phyloP scores from a whole-genome alignment of 129 eudicot genomes.

The Saposhnikovia divaricata region DNA sequence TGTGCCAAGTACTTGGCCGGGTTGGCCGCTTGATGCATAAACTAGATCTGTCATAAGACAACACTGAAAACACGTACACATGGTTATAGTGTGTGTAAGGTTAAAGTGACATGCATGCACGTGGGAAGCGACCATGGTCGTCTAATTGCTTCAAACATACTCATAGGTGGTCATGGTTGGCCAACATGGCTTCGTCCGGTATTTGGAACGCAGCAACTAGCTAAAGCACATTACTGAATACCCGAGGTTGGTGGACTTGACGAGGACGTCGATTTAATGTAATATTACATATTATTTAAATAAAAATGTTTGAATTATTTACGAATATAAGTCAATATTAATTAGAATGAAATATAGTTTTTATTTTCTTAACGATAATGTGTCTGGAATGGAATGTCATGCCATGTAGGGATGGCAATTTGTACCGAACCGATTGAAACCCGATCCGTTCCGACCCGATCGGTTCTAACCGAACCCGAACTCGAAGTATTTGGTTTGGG shows the following conservation, averaged over 20 bases:
- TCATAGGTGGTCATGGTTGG: background rate
- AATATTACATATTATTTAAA: no score
- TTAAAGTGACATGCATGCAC: conserved; percentile 7
- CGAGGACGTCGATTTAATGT: no score
- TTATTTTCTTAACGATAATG: background rate
- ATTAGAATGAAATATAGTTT: no score
- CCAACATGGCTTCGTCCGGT: background rate
- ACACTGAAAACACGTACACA: background rate
- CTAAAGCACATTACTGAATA: background rate
- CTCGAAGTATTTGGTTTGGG: no score
- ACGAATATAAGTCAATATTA: no score
- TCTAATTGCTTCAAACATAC: background rate
- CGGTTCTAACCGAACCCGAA: no score
- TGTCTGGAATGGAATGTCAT: background rate
- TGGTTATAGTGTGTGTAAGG: background rate
- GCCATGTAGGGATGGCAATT: no score
- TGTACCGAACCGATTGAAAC: no score
- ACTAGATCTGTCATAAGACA: background rate
- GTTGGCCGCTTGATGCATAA: background rate
- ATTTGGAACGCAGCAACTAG: background rate
- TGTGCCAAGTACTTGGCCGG: background rate
- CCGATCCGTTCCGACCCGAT: no score
- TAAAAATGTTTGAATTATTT: no score
- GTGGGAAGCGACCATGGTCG: background rate
- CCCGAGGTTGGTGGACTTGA: no score